Evolutionary conservation across 495 filamentous ascomycete genomes (phyloP).

Genomic region (Daldinia vernicosa): DNA sequence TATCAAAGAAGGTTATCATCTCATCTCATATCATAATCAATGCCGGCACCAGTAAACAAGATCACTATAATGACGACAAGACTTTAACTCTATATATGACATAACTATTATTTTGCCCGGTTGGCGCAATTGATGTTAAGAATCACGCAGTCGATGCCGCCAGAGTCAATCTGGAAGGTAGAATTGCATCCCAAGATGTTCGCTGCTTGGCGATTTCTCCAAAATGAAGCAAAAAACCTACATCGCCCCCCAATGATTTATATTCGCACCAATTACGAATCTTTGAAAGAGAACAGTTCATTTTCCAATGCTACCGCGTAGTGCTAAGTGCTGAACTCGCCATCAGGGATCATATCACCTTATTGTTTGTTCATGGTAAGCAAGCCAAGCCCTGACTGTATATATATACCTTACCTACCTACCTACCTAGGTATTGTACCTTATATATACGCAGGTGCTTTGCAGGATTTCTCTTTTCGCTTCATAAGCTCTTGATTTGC

Average conservation of each 20-base stretch:
- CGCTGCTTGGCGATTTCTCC: constrained; percentile 22
- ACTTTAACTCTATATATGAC: not conserved
- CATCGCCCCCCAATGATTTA: not conserved
- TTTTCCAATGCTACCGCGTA: not conserved
- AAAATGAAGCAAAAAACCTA: not conserved
- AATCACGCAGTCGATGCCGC: constrained; percentile 22
- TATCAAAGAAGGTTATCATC: no score
- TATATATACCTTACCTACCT: no score
- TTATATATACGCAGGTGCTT: no score
- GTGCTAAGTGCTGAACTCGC: not conserved
- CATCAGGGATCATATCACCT: not conserved
- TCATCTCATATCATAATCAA: no score
- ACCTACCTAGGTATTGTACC: no score
- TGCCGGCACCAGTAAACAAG: no score
- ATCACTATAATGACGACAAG: no score
- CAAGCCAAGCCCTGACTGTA: not conserved
- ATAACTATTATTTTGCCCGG: not conserved
- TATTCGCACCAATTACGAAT: not conserved
- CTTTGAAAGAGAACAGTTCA: not conserved
- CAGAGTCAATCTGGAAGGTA: constrained; percentile 33
- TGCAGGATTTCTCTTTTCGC: not conserved
- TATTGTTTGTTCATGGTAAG: not conserved
- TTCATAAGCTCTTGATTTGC: not conserved
- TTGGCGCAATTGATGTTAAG: constrained; percentile 20
- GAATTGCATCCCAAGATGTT: constrained; percentile 1